Conservation (phyloP, 2,329 filamentous ascomycete genomes). For the Botrytis paeoniae region DNA sequence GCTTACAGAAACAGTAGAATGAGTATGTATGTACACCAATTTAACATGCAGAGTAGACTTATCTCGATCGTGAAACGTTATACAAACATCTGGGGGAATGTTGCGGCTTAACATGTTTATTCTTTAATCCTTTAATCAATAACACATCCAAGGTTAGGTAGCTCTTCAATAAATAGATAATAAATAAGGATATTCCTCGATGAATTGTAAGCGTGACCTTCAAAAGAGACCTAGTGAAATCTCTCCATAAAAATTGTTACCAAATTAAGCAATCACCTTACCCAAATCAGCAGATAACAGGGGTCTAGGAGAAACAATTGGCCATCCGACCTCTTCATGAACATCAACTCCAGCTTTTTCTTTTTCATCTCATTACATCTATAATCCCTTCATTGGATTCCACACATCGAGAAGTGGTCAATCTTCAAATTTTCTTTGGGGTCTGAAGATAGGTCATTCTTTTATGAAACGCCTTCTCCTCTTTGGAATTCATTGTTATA, state of each 20-base stretch:
- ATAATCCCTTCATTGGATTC: constrained; percentile 4
- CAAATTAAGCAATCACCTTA: neutral
- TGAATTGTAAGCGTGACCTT: neutral
- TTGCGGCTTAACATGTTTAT: neutral
- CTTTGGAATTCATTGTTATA: neutral
- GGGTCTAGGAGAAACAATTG: constrained; percentile 17
- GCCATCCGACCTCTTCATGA: constrained; percentile 13
- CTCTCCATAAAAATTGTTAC: neutral
- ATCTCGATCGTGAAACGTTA: neutral
- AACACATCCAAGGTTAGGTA: neutral
- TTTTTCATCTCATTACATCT: neutral
- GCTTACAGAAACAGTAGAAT: neutral
- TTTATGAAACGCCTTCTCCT: neutral
- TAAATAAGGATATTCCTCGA: neutral
- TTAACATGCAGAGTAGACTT: neutral
- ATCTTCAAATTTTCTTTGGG: neutral
- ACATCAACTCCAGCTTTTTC: neutral
- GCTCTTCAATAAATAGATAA: neutral
- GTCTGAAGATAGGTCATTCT: neutral
- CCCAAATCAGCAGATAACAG: neutral
- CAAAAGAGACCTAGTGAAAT: neutral
- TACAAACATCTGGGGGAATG: neutral
- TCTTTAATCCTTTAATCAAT: neutral
- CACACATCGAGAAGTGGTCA: neutral
- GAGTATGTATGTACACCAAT: neutral